Percentiles rank a stretch among this genome's conserved stretches.
Conservation (phyloP, 345 rosid genomes). For the Theobroma cacao region DNA sequence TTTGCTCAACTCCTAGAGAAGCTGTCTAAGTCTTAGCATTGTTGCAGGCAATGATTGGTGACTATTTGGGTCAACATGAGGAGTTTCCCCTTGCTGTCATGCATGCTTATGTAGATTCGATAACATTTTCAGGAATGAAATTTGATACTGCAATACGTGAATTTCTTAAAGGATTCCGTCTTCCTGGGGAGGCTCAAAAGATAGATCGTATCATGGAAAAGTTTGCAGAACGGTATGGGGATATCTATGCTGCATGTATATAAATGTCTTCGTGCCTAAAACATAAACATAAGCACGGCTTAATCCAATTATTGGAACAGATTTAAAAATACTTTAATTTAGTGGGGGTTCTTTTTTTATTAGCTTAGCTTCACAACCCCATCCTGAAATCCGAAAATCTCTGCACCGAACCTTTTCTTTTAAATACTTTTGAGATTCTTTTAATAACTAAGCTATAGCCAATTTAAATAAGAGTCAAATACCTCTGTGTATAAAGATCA, state of each 20-base stretch:
- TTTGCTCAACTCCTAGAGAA: conserved; percentile 22
- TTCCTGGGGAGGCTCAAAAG: conserved; percentile 99
- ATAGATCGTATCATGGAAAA: conserved; percentile 98
- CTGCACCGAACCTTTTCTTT: not conserved
- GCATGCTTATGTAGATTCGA: conserved; percentile 95
- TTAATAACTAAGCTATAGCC: not conserved
- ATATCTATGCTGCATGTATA: not conserved
- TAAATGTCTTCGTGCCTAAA: not conserved
- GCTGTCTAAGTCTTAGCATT: conserved; percentile 30
- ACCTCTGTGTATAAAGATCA: not conserved
- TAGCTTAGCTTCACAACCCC: not conserved
- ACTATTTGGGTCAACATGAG: conserved; percentile 96
- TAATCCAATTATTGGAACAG: not conserved
- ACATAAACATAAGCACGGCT: not conserved
- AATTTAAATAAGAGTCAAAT: not conserved
- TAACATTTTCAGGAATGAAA: conserved; percentile 83
- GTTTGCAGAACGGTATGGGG: conserved; percentile 89
- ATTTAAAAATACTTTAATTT: not conserved
- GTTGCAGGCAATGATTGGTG: conserved; percentile 91
- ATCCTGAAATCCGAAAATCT: not conserved
- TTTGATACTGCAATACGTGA: conserved; percentile 88
- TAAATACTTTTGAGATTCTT: not conserved
- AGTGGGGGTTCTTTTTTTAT: not conserved
- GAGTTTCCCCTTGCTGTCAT: conserved; percentile 97
- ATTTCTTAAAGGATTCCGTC: conserved; percentile 91